Base-by-base conservation (phyloP, 2,329 filamentous ascomycete species). In the Nannizzia gypsea region DNA sequence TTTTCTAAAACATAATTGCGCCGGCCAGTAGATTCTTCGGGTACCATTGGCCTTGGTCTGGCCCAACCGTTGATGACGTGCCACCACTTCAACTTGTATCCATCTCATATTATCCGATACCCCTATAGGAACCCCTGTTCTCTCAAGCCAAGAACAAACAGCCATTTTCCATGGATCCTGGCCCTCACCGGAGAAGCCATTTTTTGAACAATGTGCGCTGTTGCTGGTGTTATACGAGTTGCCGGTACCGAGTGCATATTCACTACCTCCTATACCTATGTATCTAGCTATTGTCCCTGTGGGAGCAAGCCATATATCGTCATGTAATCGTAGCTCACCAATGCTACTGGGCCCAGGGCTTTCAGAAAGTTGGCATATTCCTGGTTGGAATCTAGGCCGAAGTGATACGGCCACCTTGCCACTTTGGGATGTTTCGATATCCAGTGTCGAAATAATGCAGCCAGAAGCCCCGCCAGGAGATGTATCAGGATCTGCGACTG, bases 21-120 rank as follows among this genome's bases (percentile, higher is more conserved):
- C 72, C 20, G 76, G 76, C 76, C 76, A 78, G 57, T 76, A 66
- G 58, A 77, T 71, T 24, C 73, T 72, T 64, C 73, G 75, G 62
- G 67, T 26, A 70, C 68, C 60, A 72, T 65, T 66, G 66, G 44
- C 54, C 68, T 67, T 59, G 60, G 66, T 46, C 11, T 15, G 69
- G 64, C 63, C 65, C 65, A 44, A 65, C 64, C 34, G 26, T 17
- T 28, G 56, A 58, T 15, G 24, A 40, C 36, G 34, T 26, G 20
- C 28, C 28, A 3, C 38, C 17, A 74, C 69, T 63, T 76, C 74
- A 42, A 76, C 68, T 64, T 75, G 72, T 54, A 75, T 68, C 74
- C 74, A 76, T 13, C 62, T 59, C 56, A 72, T 70, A 48, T 70
- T 68, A 11, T 72, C 67, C 24, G 67, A 57, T 11, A 67, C 65